Percentiles rank a stretch among this genome's conserved stretches.
Conservation (phyloP, 2,329 filamentous ascomycete species). For the Talaromyces sp. region DNA sequence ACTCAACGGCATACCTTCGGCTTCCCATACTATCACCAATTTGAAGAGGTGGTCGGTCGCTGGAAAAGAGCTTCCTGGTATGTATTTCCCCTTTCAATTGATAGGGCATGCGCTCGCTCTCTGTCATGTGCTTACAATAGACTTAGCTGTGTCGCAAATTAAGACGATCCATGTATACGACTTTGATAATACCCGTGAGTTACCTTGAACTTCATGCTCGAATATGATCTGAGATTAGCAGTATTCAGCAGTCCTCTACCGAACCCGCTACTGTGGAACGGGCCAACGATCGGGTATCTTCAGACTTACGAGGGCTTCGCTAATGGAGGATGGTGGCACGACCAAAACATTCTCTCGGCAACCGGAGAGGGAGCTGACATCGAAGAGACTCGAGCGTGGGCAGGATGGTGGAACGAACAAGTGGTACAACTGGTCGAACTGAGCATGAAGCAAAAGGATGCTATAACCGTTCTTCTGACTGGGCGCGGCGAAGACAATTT, state of each 20-base stretch:
- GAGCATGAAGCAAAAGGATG: conserved; percentile 78
- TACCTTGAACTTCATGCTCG: conserved; percentile 12
- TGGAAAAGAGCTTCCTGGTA: conserved; percentile 67
- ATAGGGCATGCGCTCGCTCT: conserved; percentile 20
- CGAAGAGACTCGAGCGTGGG: conserved; percentile 81
- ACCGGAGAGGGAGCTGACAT: conserved; percentile 77
- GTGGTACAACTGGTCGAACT: conserved; percentile 75
- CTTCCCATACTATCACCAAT: conserved; percentile 62
- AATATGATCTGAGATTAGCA: conserved; percentile 32
- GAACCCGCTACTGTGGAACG: conserved; percentile 83
- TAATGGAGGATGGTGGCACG: conserved; percentile 96
- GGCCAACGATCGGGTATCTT: conserved; percentile 70
- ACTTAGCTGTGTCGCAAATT: conserved; percentile 61
- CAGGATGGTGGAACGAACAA: conserved; percentile 95
- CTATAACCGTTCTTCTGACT: conserved; percentile 79
- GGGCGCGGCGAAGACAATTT: conserved; percentile 78
- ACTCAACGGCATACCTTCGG: conserved; percentile 27
- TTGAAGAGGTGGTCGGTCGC: conserved; percentile 81
- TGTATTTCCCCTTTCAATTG: neutral
- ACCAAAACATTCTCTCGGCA: conserved; percentile 75
- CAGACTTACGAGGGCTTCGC: conserved; percentile 71
- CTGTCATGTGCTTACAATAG: neutral
- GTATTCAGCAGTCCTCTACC: conserved; percentile 90
- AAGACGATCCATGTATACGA: conserved; percentile 89
- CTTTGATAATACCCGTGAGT: conserved; percentile 86